Conservation (phyloP, 2,329 filamentous ascomycete species). For the Bipolaris sorokiniana region DNA sequence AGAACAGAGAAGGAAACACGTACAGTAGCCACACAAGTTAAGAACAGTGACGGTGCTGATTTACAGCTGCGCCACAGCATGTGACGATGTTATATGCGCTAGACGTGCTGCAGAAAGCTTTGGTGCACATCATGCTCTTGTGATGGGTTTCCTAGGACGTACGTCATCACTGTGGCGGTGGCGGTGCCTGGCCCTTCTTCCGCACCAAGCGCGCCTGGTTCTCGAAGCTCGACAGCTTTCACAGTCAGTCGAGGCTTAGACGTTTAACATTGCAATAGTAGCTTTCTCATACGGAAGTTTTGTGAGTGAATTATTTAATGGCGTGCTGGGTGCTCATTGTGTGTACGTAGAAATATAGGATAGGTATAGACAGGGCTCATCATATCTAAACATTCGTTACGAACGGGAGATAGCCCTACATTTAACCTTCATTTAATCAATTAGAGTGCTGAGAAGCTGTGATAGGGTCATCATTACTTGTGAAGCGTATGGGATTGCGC, state of each 20-base stretch:
- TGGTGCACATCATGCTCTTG: constrained; percentile 6
- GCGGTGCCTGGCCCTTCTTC: constrained; percentile 6
- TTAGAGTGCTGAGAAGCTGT: too few relatives aligned
- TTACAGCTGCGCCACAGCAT: constrained; percentile 33
- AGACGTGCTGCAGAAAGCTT: not conserved
- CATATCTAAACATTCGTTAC: too few relatives aligned
- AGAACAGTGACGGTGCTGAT: constrained; percentile 28
- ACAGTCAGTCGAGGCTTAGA: not conserved
- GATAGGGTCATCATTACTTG: too few relatives aligned
- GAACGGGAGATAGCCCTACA: too few relatives aligned
- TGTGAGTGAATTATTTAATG: not conserved
- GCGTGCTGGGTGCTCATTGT: not conserved
- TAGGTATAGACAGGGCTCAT: too few relatives aligned
- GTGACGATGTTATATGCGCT: constrained; percentile 23
- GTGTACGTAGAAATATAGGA: not conserved
- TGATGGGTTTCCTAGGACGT: constrained; percentile 2
- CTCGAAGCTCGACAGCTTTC: not conserved
- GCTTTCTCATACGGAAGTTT: not conserved
- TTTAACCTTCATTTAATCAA: too few relatives aligned
- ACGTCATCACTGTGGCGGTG: constrained; percentile 23
- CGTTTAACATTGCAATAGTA: not conserved
- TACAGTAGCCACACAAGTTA: constrained; percentile 11
- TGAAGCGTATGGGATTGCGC: not conserved
- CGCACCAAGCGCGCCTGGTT: not conserved
- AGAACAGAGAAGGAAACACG: constrained; percentile 25